phyloP scores from a whole-genome alignment of 208 protist species.

The Spongospora subterranea region DNA sequence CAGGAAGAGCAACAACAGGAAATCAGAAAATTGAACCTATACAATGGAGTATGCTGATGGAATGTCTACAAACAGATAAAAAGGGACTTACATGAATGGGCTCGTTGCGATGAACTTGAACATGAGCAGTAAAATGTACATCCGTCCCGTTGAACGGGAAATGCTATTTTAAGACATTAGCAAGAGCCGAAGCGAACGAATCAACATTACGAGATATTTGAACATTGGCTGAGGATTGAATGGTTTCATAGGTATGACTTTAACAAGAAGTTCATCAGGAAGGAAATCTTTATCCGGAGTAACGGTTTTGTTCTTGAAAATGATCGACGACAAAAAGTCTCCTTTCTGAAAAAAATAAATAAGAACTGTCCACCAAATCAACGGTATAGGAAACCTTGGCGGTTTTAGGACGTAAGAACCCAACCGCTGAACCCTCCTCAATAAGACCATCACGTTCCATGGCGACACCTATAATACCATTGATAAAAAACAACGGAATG shows the following conservation, averaged over 20 bases:
- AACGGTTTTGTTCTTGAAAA: slow-evolving; percentile 20
- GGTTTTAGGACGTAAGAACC: background rate
- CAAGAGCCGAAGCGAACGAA: background rate
- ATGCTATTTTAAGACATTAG: background rate
- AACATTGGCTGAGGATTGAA: slow-evolving; percentile 31
- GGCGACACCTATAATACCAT: background rate
- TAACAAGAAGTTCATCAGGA: slow-evolving; percentile 42
- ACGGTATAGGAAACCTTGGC: background rate
- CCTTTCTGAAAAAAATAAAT: background rate
- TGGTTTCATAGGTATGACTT: slow-evolving; percentile 23
- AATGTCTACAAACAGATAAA: background rate
- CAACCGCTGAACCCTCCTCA: slow-evolving; percentile 22
- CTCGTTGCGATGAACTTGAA: slow-evolving; percentile 7
- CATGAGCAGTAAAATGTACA: slow-evolving; percentile 18
- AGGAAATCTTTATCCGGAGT: slow-evolving; percentile 36
- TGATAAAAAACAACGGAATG: background rate
- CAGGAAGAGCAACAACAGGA: slow-evolving; percentile 45
- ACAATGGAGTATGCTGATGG: background rate
- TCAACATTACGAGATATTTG: slow-evolving; percentile 1
- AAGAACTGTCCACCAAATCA: background rate
- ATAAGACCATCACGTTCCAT: slow-evolving; percentile 20
- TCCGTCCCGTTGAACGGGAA: slow-evolving; percentile 50
- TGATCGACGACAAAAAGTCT: slow-evolving; percentile 16
- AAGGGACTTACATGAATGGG: background rate
- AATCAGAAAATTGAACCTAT: slow-evolving; percentile 42